Evolutionary conservation across 495 filamentous ascomycete genomes (phyloP), one percentile per base, ranked within the genome.

Genomic region (Daldinia childiae): DNA sequence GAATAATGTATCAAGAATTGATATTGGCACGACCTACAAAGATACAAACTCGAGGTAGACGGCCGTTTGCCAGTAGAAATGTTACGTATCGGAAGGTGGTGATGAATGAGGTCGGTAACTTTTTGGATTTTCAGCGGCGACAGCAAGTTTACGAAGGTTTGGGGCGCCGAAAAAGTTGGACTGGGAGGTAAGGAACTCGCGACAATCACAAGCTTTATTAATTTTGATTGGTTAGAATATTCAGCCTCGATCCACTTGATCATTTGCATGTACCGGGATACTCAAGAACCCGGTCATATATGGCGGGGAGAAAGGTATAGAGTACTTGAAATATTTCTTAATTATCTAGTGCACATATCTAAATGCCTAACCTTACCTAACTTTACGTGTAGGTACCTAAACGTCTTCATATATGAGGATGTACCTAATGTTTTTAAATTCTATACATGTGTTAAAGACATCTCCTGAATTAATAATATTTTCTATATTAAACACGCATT

Each of bases 231-330:
- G 71, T 6, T 30, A 29, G 4, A n/a, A 24, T 38, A 3, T 52
- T 73, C 71, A 73, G 71, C 71, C 66, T 68, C 26, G 65, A 41
- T 14, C 70, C 70, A 73, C 60, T 65, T 45, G 29, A 48, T 66
- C 38, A 51, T 50, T 57, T 51, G 50, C 32, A 57, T 26, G 68
- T 66, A 71, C 43, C 21, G 15, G n/a, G 60, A 26, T 71, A 71
- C 68, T 26, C 9, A 43, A 6, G 12, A n/a, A 21, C 27, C n/a
- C 48, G 19, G 38, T 32, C 27, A 15, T 26, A 24, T 9, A 11
- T 41, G 19, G 38, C 21, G 39, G 19, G 11, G 14, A 66, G n/a
- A 38, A 6, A 58, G 19, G 57, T 60, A 60, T 29, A 27, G 14
- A 15, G 57, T 67, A 61, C 57, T 36, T 52, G 30, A 9, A 54